Percentiles rank a stretch among this genome's conserved stretches.
These are phyloP conservation scores for Vigna hirtella DNA, from an alignment of 306 rosid genomes.

Conservation along the genomic window DNA sequence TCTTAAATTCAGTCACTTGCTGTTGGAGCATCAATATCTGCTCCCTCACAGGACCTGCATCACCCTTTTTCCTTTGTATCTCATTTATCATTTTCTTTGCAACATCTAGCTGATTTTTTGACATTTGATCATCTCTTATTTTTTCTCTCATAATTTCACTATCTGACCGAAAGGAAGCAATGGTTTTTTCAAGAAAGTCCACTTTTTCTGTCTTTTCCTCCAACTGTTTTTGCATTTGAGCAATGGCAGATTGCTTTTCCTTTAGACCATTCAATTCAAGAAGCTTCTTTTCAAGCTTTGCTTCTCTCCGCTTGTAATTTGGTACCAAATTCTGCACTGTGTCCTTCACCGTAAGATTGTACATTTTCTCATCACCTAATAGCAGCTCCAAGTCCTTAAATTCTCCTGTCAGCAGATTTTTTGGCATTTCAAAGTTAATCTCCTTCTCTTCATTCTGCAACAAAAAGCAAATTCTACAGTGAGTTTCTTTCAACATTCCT, in stretches of 20 bases:
- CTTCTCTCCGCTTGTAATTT: slow-evolving; percentile 50
- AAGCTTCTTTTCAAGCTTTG: slow-evolving; percentile 48
- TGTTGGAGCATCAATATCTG: slow-evolving; percentile 43
- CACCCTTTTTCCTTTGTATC: slow-evolving; percentile 44
- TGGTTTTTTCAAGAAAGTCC: slow-evolving; percentile 41
- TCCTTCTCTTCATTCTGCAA: slow-evolving; percentile 46
- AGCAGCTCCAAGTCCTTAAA: slow-evolving; percentile 22
- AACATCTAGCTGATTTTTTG: slow-evolving; percentile 47
- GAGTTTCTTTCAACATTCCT: not conserved
- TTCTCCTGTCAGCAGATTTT: not conserved
- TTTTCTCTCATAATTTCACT: slow-evolving; percentile 48
- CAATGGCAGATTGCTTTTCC: slow-evolving; percentile 48
- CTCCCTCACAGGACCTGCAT: slow-evolving; percentile 32
- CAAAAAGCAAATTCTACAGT: not conserved
- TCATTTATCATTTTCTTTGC: slow-evolving; percentile 41
- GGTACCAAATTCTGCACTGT: slow-evolving; percentile 34
- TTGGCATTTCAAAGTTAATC: slow-evolving; percentile 13
- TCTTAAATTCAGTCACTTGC: slow-evolving; percentile 43
- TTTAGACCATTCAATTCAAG: slow-evolving; percentile 43
- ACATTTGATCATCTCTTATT: slow-evolving; percentile 35
- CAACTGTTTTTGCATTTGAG: slow-evolving; percentile 38
- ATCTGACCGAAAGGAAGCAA: slow-evolving; percentile 48
- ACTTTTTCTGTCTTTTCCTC: slow-evolving; percentile 42
- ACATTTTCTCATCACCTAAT: slow-evolving; percentile 16
- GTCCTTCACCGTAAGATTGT: slow-evolving; percentile 35